These are phyloP conservation scores for Amanita subjunquillea DNA, from an alignment of 768 basidiomycete genomes.

Conservation along the genomic window DNA sequence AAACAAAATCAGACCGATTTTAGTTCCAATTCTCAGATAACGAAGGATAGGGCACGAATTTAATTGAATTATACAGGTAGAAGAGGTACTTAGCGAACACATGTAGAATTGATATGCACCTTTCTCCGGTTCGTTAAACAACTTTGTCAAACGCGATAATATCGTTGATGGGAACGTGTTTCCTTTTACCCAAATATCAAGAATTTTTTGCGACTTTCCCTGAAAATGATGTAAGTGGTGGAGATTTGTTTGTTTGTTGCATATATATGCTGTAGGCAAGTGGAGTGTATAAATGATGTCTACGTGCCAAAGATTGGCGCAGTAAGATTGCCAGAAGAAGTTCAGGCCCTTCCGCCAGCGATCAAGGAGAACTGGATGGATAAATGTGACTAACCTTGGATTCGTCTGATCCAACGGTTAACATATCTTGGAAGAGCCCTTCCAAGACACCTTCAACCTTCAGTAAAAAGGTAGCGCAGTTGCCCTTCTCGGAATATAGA, in stretches of 20 bases:
- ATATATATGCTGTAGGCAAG: background rate
- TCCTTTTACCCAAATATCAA: conserved; percentile 94
- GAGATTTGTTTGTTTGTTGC: conserved; percentile 27
- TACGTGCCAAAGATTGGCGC: background rate
- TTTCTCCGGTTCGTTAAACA: conserved; percentile 66
- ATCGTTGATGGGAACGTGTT: conserved; percentile 78
- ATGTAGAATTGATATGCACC: conserved; percentile 72
- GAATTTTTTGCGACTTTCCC: conserved; percentile 96
- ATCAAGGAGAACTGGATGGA: background rate
- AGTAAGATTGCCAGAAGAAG: background rate
- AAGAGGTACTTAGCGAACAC: conserved; percentile 78
- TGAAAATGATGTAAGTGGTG: conserved; percentile 31
- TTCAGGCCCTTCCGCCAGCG: background rate
- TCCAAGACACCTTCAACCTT: conserved; percentile 90
- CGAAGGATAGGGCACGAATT: conserved; percentile 28
- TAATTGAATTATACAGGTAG: conserved; percentile 56
- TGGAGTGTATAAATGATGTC: background rate
- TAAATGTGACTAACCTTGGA: conserved; percentile 66
- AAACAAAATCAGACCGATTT: conserved; percentile 47
- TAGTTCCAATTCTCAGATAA: conserved; percentile 54
- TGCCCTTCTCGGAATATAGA: conserved; percentile 46
- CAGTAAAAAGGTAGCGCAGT: conserved; percentile 72
- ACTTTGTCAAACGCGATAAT: conserved; percentile 60
- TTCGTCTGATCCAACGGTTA: conserved; percentile 52
- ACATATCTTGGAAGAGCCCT: conserved; percentile 81